phyloP scores from a whole-genome alignment of 768 basidiomycete species.

The Asterophora parasitica region DNA sequence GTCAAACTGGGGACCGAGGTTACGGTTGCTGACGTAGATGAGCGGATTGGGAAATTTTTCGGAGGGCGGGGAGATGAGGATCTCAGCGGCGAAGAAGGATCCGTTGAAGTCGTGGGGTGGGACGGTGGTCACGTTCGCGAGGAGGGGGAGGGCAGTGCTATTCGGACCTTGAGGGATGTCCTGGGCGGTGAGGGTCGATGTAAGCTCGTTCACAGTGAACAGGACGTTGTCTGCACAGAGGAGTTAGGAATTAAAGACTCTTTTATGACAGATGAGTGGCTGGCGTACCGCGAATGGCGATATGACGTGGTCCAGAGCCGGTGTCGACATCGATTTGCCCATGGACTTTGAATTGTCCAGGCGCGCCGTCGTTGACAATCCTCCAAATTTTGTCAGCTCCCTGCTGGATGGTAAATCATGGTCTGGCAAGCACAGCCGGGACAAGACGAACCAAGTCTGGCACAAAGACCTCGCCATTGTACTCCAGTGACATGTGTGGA shows the following conservation, averaged over 20 bases:
- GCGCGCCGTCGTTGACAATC: constrained; percentile 36
- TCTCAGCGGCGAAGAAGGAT: constrained; percentile 46
- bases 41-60: constrained; percentile 38
- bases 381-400: constrained; percentile 71
- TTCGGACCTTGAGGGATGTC: constrained; percentile 43
- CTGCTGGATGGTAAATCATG: constrained; percentile 25
- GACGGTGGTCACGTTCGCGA: constrained; percentile 41
- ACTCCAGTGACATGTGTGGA: constrained; percentile 63
- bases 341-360: constrained; percentile 48
- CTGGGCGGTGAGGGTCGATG: constrained; percentile 50
- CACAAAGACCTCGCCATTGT: constrained; percentile 52
- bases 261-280: not conserved
- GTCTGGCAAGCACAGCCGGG: not conserved
- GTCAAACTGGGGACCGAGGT: constrained; percentile 41
- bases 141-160: constrained; percentile 37
- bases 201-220: constrained; percentile 48
- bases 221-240: constrained; percentile 35
- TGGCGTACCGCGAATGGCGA: constrained; percentile 30
- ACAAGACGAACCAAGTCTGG: constrained; percentile 52
- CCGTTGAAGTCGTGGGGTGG: constrained; percentile 36
- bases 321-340: constrained; percentile 56
- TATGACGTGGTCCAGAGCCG: constrained; percentile 64
- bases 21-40: constrained; percentile 56
- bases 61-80: constrained; percentile 43
- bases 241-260: not conserved